Evolutionary conservation across 169 alveolate species (phyloP), one percentile per base, ranked within the genome.

Genomic region (Ophryocystis elektroscirrha): DNA sequence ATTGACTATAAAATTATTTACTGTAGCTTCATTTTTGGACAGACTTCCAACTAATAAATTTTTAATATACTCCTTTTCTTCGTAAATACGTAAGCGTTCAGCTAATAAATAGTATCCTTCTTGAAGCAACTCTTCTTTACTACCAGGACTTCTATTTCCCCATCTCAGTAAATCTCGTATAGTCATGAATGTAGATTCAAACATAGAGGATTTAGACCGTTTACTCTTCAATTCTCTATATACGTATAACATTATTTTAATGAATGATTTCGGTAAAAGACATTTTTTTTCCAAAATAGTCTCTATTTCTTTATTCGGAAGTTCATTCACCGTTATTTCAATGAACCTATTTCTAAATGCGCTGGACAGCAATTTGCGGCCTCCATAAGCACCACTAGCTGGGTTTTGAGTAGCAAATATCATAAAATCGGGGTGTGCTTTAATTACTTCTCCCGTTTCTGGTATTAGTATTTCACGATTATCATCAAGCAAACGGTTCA

Each of bases 371-470:
- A 81, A 85, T 63, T 92, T 94, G 44, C 99, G 77, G 25, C 99
- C 99, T 7, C 96, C 94, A 56, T 94, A 94, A 58, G 78, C 78
- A 43, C 77, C 82, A n/a, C 79, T 77, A 3, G 96, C 90, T 7
- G 99, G 99, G 59, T 94, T 94, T 69, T 91, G 94, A 0, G 99
- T 92, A 2, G 98, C 99, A 56, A 94, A 94, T 26, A 94, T 73
- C 89, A 88, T 84, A 52, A 94, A 94, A 59, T 91, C 93, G 35
- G 74, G 78, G 59, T 92, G 97, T 0, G 98, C 95, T 64, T 82
- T 88, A 20, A 94, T 78, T 4, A 75, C 76, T 24, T 78, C 80
- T 53, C 89, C 79, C 4, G 96, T 87, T 66, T 92, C 97, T 1
- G 96, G 90, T 28, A 94, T 71, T 61, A 82, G 83, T 28, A 94